Percentiles rank a stretch among this genome's conserved stretches.
phyloP scores from a whole-genome alignment of 2,329 filamentous ascomycete species.

The Herpotrichia juniperi region DNA sequence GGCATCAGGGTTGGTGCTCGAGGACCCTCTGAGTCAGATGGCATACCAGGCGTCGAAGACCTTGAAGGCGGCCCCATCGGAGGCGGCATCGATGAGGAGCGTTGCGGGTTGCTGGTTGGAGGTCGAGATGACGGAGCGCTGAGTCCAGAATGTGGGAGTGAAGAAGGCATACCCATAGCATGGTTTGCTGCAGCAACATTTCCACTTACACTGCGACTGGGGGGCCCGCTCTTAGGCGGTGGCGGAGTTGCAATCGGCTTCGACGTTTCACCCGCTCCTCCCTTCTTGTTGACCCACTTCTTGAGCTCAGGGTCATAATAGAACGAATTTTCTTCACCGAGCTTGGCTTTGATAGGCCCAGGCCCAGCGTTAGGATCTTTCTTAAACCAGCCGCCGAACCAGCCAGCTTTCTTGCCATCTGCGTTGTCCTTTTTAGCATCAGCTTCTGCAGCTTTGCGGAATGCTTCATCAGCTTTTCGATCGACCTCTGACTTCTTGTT shows the following conservation, averaged over 20 bases:
- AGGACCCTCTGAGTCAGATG: slow-evolving; percentile 35
- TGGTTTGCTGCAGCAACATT: slow-evolving; percentile 53
- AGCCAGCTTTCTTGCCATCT: slow-evolving; percentile 69
- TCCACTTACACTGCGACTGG: slow-evolving; percentile 58
- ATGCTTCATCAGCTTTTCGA: slow-evolving; percentile 81
- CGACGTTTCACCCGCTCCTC: slow-evolving; percentile 67
- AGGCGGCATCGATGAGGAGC: slow-evolving; percentile 44
- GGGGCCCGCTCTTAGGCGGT: slow-evolving; percentile 69
- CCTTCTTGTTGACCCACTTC: slow-evolving; percentile 98
- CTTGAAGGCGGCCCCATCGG: slow-evolving; percentile 36
- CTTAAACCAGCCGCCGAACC: slow-evolving; percentile 85
- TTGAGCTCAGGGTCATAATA: slow-evolving; percentile 95
- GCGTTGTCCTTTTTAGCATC: slow-evolving; percentile 65
- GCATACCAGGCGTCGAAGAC: slow-evolving; percentile 39
- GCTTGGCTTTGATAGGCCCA: slow-evolving; percentile 84
- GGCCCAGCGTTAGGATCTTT: slow-evolving; percentile 67
- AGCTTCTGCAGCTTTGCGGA: slow-evolving; percentile 79
- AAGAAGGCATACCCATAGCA: slow-evolving; percentile 17
- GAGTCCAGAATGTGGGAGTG: slow-evolving; percentile 13
- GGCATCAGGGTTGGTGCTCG: slow-evolving; percentile 29
- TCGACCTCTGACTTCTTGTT: slow-evolving; percentile 66
- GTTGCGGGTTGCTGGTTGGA: slow-evolving; percentile 23
- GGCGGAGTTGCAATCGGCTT: slow-evolving; percentile 70
- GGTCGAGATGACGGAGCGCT: slow-evolving; percentile 14
- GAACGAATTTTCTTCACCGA: slow-evolving; percentile 92